A percentile compares a stretch with the other conserved stretches of the same genome.
Conservation (phyloP, 768 basidiomycete species). For the Lentinula guzmanii region DNA sequence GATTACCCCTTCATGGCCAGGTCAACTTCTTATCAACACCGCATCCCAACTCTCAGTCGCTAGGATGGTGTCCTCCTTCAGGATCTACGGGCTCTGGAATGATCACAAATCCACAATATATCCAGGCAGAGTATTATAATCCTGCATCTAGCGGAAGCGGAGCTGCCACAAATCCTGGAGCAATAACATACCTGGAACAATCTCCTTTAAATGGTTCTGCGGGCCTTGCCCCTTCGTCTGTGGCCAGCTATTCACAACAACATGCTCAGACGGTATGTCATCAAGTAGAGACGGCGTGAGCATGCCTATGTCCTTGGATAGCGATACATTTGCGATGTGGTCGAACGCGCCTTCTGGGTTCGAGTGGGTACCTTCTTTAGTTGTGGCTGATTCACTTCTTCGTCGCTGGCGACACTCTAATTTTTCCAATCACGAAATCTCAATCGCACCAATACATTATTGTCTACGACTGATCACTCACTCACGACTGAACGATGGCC, state of each 20-base stretch:
- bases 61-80: neutral
- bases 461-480: too few relatives aligned
- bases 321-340: slow-evolving; percentile 44
- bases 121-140: neutral
- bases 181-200: neutral
- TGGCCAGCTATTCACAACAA: neutral
- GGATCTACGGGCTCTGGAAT: neutral
- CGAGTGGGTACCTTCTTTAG: slow-evolving; percentile 28
- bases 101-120: neutral
- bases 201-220: neutral
- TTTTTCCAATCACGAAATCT: too few relatives aligned
- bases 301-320: slow-evolving; percentile 22
- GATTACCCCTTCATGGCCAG: slow-evolving; percentile 30
- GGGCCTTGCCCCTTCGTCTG: neutral
- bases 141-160: neutral
- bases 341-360: slow-evolving; percentile 37
- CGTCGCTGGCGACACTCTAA: too few relatives aligned
- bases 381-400: neutral
- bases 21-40: neutral
- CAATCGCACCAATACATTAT: too few relatives aligned
- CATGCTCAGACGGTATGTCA: neutral
- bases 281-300: neutral
- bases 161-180: neutral
- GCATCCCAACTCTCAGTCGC: neutral
- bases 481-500: too few relatives aligned